Base-by-base conservation (phyloP, 2,329 filamentous ascomycete species). In the Alternaria angustiovoidea region DNA sequence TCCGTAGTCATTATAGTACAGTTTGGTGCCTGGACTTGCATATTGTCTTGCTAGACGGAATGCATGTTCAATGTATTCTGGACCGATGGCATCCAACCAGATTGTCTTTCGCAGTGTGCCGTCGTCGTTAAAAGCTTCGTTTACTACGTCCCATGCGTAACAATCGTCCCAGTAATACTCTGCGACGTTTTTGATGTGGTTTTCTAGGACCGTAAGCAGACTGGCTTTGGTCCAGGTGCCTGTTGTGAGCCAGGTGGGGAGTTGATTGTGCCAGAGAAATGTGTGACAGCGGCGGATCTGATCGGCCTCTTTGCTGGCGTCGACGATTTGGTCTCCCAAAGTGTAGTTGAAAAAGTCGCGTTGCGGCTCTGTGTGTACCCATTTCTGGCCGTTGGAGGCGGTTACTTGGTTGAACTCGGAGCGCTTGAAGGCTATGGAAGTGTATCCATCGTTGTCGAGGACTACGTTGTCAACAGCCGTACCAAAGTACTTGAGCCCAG, bases 1-100 rank as follows among this genome's bases (percentile, higher is more conserved):
- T 76, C 86, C 87, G 81, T 89, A 90, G 75, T 88, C 86, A 73
- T 88, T 88, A 77, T 86, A 86, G 72, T 87, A 88, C 32, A 90
- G 80, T 78, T 87, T 88, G 24, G 86, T 83, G 22, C 78, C 71
- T 0, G 85, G 83, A 58, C 87, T 85, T 1, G 84, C 85, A 32
- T 82, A 81, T 46, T 82, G 82, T 3, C 86, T 85, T 1, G 85
- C 83, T 22, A 74, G 73, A 24, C 80, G 74, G 79, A 89, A 89
- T 2, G 87, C 85, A 42, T 87, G 79, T 11, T 83, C 79, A 56
- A 90, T 82, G 76, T 85, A 90, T 42, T 82, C 80, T 11, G 83
- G 82, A 22, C 87, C 86, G 18, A 89, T 82, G 32, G 82, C 82
- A 30, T 81, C 74, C 74, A 84, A 83, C 77, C 87, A 90, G 62